Evolutionary conservation across 108 stramenopile species (phyloP).

Genomic region (Stephanodiscus minutulus): DNA sequence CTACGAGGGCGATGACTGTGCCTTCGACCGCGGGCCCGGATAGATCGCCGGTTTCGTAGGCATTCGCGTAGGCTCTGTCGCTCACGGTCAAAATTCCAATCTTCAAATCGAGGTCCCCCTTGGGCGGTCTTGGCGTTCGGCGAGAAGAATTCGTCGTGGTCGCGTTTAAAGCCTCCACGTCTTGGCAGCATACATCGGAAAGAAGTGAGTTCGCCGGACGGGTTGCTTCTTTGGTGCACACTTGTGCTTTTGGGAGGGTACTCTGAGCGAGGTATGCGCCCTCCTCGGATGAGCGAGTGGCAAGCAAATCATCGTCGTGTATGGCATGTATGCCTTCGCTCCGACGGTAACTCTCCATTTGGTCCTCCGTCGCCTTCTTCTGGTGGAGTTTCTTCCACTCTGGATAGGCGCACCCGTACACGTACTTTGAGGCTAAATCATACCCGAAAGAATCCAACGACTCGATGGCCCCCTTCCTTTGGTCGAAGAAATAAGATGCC

Average conservation of each 20-base stretch:
- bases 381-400: constrained; percentile 84
- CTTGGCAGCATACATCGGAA: constrained; percentile 91
- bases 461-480: constrained; percentile 31
- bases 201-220: constrained; percentile 47
- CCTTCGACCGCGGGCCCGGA: constrained; percentile 81
- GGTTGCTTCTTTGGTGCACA: not conserved
- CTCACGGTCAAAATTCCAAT: constrained; percentile 84
- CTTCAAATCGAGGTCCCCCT: constrained; percentile 42
- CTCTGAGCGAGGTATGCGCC: not conserved
- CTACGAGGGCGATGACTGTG: constrained; percentile 35
- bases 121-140: constrained; percentile 32
- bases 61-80: constrained; percentile 75
- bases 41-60: constrained; percentile 80
- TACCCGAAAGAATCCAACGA: constrained; percentile 81
- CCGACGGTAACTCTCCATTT: constrained; percentile 76
- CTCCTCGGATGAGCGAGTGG: constrained; percentile 37
- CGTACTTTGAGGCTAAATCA: constrained; percentile 83
- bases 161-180: constrained; percentile 46
- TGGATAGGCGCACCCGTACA: constrained; percentile 81
- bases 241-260: constrained; percentile 7
- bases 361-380: constrained; percentile 79
- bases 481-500: constrained; percentile 28
- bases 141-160: not conserved
- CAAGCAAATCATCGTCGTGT: constrained; percentile 75
- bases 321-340: constrained; percentile 75